phyloP scores from a whole-genome alignment of 2,329 filamentous ascomycete species.

The Zymoseptoria crescenta region DNA sequence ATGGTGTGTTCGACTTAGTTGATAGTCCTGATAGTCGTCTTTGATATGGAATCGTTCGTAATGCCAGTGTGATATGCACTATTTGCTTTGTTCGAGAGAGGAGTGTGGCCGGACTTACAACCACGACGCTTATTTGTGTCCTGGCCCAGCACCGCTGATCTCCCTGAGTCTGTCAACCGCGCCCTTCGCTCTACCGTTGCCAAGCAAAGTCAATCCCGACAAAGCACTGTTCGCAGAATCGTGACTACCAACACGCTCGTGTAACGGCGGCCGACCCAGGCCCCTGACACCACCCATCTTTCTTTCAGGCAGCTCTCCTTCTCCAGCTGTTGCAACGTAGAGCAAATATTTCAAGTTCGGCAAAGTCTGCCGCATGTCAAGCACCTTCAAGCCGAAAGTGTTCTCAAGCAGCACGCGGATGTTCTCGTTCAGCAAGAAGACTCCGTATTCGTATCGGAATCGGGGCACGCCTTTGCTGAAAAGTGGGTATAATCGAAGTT shows the following conservation, averaged over 20 bases:
- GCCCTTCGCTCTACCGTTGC: conserved; percentile 16
- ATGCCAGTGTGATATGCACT: not conserved
- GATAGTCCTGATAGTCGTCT: too few relatives aligned
- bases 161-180: conserved; percentile 25
- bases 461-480: conserved; percentile 61
- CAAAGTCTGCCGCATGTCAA: conserved; percentile 86
- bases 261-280: conserved; percentile 26
- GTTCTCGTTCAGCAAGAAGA: conserved; percentile 94
- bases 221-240: conserved; percentile 20
- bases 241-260: conserved; percentile 17
- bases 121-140: not conserved
- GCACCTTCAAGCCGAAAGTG: conserved; percentile 63
- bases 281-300: conserved; percentile 49
- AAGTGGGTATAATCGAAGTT: conserved; percentile 60
- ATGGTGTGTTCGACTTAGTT: not conserved
- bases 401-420: conserved; percentile 63
- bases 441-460: conserved; percentile 91
- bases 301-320: conserved; percentile 49
- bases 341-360: conserved; percentile 91
- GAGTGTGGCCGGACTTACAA: not conserved
- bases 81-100: not conserved
- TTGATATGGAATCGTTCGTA: not conserved
- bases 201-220: conserved; percentile 17
- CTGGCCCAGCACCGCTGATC: conserved; percentile 6
- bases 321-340: conserved; percentile 79